A percentile compares a stretch with the other conserved stretches of the same genome.
Evolutionary conservation across 495 filamentous ascomycete genomes (phyloP).

Genomic region (Stereocaulon alpinum): DNA sequence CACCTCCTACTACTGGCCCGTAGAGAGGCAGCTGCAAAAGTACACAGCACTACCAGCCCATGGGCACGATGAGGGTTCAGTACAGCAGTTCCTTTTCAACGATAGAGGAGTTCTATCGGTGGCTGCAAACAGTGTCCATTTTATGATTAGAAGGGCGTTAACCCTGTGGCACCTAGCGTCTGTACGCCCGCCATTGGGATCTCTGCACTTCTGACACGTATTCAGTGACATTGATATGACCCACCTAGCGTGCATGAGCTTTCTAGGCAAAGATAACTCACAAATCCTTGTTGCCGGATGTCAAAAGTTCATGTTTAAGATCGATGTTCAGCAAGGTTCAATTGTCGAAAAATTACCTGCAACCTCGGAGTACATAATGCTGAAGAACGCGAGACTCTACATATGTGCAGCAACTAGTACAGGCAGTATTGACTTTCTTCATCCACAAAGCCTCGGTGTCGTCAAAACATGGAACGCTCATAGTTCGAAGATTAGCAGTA

Average conservation of each 20-base stretch:
- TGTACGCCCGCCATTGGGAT: slow-evolving; percentile 13
- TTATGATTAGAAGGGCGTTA: slow-evolving; percentile 67
- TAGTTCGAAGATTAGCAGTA: slow-evolving; percentile 72
- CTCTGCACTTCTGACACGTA: not conserved
- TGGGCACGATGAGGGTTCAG: slow-evolving; percentile 51
- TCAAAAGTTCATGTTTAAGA: slow-evolving; percentile 76
- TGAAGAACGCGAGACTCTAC: slow-evolving; percentile 71
- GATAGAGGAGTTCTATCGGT: slow-evolving; percentile 78
- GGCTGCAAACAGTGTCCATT: slow-evolving; percentile 69
- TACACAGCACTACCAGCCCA: slow-evolving; percentile 72
- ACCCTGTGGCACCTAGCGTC: slow-evolving; percentile 77
- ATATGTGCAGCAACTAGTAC: slow-evolving; percentile 82
- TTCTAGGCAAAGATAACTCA: slow-evolving; percentile 68
- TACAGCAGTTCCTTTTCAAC: slow-evolving; percentile 75
- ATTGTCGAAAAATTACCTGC: slow-evolving; percentile 66
- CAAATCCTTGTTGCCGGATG: slow-evolving; percentile 81
- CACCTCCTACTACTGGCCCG: slow-evolving; percentile 56
- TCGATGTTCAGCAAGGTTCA: slow-evolving; percentile 79
- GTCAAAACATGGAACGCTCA: slow-evolving; percentile 86
- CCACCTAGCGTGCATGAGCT: slow-evolving; percentile 86
- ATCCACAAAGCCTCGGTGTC: slow-evolving; percentile 62
- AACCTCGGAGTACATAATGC: slow-evolving; percentile 70
- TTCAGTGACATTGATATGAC: slow-evolving; percentile 60
- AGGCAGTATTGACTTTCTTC: slow-evolving; percentile 79
- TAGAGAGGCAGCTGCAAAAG: slow-evolving; percentile 60